Base-by-base conservation (phyloP, 2,329 filamentous ascomycete genomes). In the Pezicula radicicola region DNA sequence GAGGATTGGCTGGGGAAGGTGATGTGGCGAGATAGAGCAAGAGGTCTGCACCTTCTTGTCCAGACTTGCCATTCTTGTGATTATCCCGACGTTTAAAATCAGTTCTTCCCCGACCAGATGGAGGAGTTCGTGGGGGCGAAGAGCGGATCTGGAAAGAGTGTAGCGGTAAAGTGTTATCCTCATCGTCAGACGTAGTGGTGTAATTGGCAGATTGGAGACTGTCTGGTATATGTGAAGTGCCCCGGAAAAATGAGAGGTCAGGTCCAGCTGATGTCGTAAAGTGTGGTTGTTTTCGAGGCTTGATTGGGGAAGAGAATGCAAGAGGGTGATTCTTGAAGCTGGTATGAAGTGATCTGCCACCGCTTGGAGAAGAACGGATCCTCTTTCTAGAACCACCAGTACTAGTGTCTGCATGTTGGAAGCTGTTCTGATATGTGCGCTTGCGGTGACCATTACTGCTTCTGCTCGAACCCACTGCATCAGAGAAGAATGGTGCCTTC, bases 1-100 rank as follows among this genome's bases (percentile, higher is more conserved):
- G 70, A 21, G 78, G 75, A 49, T 86, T 84, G 44, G 89, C 91
- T 1, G 91, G 91, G 0, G 91, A 96, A 1, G 94, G 94, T 6
- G 93, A 97, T 48, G 91, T 90, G 46, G 92, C 92, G 15, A 97
- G 82, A 68, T 93, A 97, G 37, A 93, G 76, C 21, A 94, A 75
- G 36, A 93, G 72, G 67, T 91, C 89, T 15, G 88, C 89, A 28
- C 91, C 92, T 64, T 96, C 89, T 64, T 94, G 86, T 54, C 84
- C 87, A 1, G 77, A 71, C 66, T 86, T 87, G 21, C 80, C 78
- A 52, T 67, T 68, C 60, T 74, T 76, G 51, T 78, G 77, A 60
- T 73, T 76, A 52, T 73, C 77, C 15, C 27, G 19, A 55, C 73
- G 72, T 58, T 71, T 70, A 52, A 71, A 55, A 60, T 79, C 67